phyloP scores from a whole-genome alignment of 805 yeast species.

The Lipomyces starkeyi region DNA sequence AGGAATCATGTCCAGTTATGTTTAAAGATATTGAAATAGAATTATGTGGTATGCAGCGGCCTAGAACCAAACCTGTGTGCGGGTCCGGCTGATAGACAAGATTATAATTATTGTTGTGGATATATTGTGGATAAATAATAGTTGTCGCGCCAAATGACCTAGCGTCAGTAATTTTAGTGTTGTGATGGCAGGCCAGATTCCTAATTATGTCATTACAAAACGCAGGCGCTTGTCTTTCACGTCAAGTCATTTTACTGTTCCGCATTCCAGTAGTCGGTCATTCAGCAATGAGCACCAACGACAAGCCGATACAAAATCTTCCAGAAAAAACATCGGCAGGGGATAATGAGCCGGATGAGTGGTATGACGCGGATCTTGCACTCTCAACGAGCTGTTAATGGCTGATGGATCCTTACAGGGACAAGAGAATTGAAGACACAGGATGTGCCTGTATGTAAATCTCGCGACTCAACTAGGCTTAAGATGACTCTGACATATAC shows the following conservation, averaged over 20 bases:
- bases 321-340: slow-evolving; percentile 37
- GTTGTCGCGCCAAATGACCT: no score
- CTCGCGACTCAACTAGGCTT: neutral
- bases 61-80: neutral
- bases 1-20: neutral
- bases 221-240: neutral
- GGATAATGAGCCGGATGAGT: slow-evolving; percentile 73
- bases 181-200: no score
- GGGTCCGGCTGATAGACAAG: neutral
- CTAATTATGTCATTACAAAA: neutral
- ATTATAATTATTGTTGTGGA: neutral
- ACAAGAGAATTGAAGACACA: slow-evolving; percentile 69
- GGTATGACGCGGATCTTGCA: slow-evolving; percentile 50
- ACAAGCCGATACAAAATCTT: slow-evolving; percentile 2
- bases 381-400: neutral
- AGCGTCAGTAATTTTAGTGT: no score
- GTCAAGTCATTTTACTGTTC: neutral
- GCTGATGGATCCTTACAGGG: slow-evolving; percentile 52
- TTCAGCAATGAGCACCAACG: slow-evolving; percentile 12
- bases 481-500: neutral
- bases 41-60: neutral
- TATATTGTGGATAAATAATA: neutral
- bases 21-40: neutral
- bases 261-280: neutral
- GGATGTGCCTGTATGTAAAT: slow-evolving; percentile 63